phyloP scores from a whole-genome alignment of 805 yeast genomes.

The Nakazawaea anatomiae region DNA sequence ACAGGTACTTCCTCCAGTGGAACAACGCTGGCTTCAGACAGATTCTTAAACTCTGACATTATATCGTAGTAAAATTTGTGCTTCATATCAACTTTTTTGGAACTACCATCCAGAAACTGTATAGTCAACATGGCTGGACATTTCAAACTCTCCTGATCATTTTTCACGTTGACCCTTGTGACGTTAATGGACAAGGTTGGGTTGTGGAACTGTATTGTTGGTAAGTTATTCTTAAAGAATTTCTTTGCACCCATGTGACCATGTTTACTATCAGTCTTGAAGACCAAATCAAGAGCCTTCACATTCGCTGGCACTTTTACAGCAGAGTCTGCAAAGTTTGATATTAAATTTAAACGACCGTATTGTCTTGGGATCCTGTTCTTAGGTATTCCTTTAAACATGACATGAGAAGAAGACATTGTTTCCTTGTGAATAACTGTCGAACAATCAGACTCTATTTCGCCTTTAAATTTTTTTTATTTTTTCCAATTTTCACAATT shows the following conservation, averaged over 20 bases:
- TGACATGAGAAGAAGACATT: slow-evolving; percentile 4
- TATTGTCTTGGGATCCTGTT: slow-evolving; percentile 41
- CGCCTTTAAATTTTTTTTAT: background rate
- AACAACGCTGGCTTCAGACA: slow-evolving; percentile 47
- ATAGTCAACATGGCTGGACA: slow-evolving; percentile 43
- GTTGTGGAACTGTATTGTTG: slow-evolving; percentile 77
- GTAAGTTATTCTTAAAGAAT: slow-evolving; percentile 72
- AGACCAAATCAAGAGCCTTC: slow-evolving; percentile 42
- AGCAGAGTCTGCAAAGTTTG: slow-evolving; percentile 41
- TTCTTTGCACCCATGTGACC: slow-evolving; percentile 66
- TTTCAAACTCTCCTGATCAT: slow-evolving; percentile 34
- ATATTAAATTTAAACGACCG: slow-evolving; percentile 42
- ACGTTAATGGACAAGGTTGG: slow-evolving; percentile 63
- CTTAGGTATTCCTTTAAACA: slow-evolving; percentile 29
- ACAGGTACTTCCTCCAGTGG: slow-evolving; percentile 38
- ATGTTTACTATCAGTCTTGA: slow-evolving; percentile 39
- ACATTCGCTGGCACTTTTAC: slow-evolving; percentile 30
- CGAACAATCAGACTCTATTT: background rate
- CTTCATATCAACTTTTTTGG: slow-evolving; percentile 46
- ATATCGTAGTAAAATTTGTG: slow-evolving; percentile 45
- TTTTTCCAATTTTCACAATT: background rate
- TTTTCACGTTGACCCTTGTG: slow-evolving; percentile 40
- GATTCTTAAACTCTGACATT: slow-evolving; percentile 45
- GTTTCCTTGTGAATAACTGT: background rate
- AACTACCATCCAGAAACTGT: slow-evolving; percentile 30